A percentile compares a stretch with the other conserved stretches of the same genome.
Conservation (phyloP, 257 asterid species). For the Salvia hispanica region DNA sequence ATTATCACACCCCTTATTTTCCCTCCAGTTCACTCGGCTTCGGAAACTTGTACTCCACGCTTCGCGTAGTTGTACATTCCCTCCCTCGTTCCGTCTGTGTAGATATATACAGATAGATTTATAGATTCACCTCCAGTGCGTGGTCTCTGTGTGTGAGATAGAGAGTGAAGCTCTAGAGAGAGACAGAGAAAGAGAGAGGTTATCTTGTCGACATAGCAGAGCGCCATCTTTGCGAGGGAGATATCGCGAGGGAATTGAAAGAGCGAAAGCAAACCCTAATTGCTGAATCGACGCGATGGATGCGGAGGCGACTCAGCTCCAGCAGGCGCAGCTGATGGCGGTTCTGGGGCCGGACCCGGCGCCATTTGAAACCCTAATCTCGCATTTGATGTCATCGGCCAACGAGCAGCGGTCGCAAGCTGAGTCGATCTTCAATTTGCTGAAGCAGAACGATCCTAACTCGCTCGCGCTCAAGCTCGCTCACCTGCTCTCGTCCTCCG, state of each 20-base stretch:
- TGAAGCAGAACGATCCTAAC: conserved; percentile 86
- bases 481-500: conserved; percentile 65
- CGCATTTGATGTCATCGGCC: conserved; percentile 78
- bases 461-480: conserved; percentile 70
- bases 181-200: conserved; percentile 16
- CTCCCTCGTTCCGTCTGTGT: not conserved
- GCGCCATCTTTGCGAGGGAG: too few relatives aligned
- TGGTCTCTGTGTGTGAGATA: conserved; percentile 40
- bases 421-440: conserved; percentile 71
- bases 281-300: conserved; percentile 50
- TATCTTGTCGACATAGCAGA: too few relatives aligned
- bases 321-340: conserved; percentile 77
- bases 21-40: conserved; percentile 26
- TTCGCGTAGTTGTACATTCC: conserved; percentile 34
- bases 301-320: conserved; percentile 68
- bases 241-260: conserved; percentile 4
- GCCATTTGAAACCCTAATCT: conserved; percentile 70
- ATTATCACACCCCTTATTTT: conserved; percentile 21
- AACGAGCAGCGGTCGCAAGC: conserved; percentile 94
- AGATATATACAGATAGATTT: not conserved
- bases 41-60: conserved; percentile 11
- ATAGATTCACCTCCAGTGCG: conserved; percentile 27
- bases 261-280: conserved; percentile 58
- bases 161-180: conserved; percentile 12
- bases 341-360: conserved; percentile 76